These are phyloP conservation scores for Helenozyma rhizophorensis DNA, from an alignment of 805 yeast genomes.

Conservation along the genomic window DNA sequence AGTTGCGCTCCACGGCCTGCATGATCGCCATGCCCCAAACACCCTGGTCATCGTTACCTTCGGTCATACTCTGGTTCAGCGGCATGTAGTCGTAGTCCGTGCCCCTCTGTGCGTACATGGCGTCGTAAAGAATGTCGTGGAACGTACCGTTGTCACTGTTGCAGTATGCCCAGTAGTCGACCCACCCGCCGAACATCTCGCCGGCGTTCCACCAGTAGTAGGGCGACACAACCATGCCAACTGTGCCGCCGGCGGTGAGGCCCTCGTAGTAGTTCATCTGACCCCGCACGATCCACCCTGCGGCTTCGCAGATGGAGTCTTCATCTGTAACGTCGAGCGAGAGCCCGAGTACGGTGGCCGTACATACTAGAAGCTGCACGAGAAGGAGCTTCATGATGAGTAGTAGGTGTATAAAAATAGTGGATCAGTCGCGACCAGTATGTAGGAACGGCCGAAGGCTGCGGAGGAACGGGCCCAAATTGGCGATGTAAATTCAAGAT, in stretches of 20 bases:
- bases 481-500: too few relatives aligned
- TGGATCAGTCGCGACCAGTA: background rate
- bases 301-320: conserved; percentile 41
- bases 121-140: conserved; percentile 27
- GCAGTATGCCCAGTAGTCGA: conserved; percentile 39
- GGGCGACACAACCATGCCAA: conserved; percentile 43
- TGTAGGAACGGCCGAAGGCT: too few relatives aligned
- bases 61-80: conserved; percentile 42
- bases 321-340: conserved; percentile 33
- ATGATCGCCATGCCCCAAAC: conserved; percentile 48
- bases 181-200: conserved; percentile 46
- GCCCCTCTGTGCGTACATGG: conserved; percentile 44
- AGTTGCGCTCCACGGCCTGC: conserved; percentile 45
- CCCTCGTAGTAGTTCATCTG: conserved; percentile 46
- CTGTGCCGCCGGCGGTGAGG: conserved; percentile 36
- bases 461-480: too few relatives aligned
- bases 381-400: conserved; percentile 1
- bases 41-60: conserved; percentile 51
- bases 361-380: conserved; percentile 2
- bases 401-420: background rate
- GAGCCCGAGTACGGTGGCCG: conserved; percentile 5
- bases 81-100: conserved; percentile 39
- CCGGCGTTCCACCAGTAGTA: conserved; percentile 55
- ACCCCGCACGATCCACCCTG: conserved; percentile 31
- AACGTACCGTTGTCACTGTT: conserved; percentile 29